Percentiles rank a stretch among this genome's conserved stretches.
Evolutionary conservation across 2,329 filamentous ascomycete species (phyloP).

Genomic region (Chaetomium olivaceum): DNA sequence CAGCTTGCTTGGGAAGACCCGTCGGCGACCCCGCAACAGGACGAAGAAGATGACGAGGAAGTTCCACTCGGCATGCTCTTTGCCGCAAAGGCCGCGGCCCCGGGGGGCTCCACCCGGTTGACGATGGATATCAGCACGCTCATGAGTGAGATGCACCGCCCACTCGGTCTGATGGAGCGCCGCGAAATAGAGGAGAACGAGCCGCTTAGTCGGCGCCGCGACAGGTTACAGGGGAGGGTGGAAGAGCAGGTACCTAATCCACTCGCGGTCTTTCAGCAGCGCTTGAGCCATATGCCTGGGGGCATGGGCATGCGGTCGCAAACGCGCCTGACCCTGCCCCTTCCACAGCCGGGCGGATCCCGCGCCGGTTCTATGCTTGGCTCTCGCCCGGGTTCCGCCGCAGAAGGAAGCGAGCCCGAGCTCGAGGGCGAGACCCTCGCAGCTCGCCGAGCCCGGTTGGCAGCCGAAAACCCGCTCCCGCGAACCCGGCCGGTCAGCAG

Average conservation of each 20-base stretch:
- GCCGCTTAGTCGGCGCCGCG: slow-evolving; percentile 75
- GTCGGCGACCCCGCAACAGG: slow-evolving; percentile 46
- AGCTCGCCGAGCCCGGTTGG: slow-evolving; percentile 65
- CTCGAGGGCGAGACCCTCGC: slow-evolving; percentile 67
- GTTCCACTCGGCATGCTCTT: slow-evolving; percentile 83
- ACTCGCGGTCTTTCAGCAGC: slow-evolving; percentile 39
- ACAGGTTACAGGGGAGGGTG: slow-evolving; percentile 66
- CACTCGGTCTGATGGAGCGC: slow-evolving; percentile 74
- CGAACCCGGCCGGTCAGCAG: slow-evolving; percentile 60
- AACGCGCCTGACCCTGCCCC: slow-evolving; percentile 30
- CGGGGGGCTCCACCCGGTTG: slow-evolving; percentile 43
- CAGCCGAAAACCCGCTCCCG: slow-evolving; percentile 53
- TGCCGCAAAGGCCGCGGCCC: slow-evolving; percentile 60
- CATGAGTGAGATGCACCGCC: slow-evolving; percentile 59
- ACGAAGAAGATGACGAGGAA: slow-evolving; percentile 77
- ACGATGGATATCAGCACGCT: slow-evolving; percentile 46
- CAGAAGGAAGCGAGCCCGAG: slow-evolving; percentile 48
- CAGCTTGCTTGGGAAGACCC: slow-evolving; percentile 89
- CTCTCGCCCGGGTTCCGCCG: slow-evolving; percentile 17
- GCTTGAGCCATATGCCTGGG: slow-evolving; percentile 47
- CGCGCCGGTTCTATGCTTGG: slow-evolving; percentile 33
- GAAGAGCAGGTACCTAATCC: slow-evolving; percentile 38
- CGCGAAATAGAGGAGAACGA: slow-evolving; percentile 91
- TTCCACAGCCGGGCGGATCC: slow-evolving; percentile 17
- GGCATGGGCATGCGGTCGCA: slow-evolving; percentile 33